phyloP scores from a whole-genome alignment of 768 basidiomycete species.

The Podaxis mareebaensis region DNA sequence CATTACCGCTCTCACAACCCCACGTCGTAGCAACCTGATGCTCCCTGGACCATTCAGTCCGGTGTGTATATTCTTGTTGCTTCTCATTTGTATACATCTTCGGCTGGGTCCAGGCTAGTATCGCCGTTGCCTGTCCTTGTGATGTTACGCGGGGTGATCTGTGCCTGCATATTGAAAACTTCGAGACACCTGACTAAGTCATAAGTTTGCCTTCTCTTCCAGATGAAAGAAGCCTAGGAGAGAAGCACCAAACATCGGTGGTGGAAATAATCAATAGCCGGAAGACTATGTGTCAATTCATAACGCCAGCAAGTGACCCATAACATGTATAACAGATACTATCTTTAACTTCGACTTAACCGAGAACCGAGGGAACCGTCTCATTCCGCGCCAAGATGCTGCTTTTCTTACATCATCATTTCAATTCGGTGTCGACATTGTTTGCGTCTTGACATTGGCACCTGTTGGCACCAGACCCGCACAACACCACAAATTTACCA shows the following conservation, averaged over 20 bases:
- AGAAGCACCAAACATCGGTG: slow-evolving; percentile 1
- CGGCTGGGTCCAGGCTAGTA: not conserved
- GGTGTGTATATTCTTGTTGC: too few relatives aligned
- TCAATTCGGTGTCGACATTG: not conserved
- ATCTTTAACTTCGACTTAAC: not conserved
- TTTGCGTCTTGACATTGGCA: not conserved
- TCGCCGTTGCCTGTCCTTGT: not conserved
- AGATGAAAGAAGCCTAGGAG: slow-evolving; percentile 7
- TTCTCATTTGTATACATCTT: too few relatives aligned
- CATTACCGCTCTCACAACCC: too few relatives aligned
- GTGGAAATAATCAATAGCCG: not conserved
- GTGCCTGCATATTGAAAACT: not conserved
- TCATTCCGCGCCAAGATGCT: not conserved
- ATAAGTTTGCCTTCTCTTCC: slow-evolving; percentile 3
- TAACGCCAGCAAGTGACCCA: not conserved
- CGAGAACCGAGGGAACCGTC: slow-evolving; percentile 8
- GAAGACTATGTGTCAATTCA: not conserved
- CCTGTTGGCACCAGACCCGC: not conserved
- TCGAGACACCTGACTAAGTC: slow-evolving; percentile 4
- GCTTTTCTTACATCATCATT: not conserved
- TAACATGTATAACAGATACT: not conserved
- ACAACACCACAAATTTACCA: not conserved
- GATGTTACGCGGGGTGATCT: not conserved
- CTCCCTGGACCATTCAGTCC: too few relatives aligned
- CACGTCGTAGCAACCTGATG: too few relatives aligned